Conservation (phyloP, 805 yeast species). For the Lachancea nothofagi region DNA sequence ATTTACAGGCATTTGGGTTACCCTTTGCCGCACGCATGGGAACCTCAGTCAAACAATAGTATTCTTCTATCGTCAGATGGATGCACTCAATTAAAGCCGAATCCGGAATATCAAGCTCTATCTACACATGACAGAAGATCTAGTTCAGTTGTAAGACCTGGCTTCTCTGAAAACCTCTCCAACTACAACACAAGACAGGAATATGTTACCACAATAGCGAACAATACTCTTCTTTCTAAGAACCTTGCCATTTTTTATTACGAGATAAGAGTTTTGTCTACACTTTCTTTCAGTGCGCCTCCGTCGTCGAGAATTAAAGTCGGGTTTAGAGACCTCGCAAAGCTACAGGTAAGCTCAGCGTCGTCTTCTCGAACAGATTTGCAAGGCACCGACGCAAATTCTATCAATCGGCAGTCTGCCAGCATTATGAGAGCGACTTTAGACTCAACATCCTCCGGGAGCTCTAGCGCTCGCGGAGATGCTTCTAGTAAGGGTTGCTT, state of each 20-base stretch:
- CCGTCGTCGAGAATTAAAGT: constrained; percentile 25
- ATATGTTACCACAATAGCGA: constrained; percentile 28
- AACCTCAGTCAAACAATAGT: constrained; percentile 22
- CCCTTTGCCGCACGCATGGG: constrained; percentile 29
- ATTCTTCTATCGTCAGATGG: constrained; percentile 28
- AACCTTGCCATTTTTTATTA: constrained; percentile 28
- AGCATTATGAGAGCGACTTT: constrained; percentile 10
- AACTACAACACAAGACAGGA: constrained; percentile 18
- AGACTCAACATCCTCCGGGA: constrained; percentile 7
- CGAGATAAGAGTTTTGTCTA: constrained; percentile 25
- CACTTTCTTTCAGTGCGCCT: constrained; percentile 25
- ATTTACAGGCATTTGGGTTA: constrained; percentile 26
- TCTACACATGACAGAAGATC: constrained; percentile 20
- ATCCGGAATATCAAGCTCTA: constrained; percentile 26
- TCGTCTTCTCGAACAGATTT: constrained; percentile 6
- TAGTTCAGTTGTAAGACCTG: constrained; percentile 19
- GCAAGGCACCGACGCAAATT: constrained; percentile 4
- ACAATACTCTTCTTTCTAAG: constrained; percentile 20
- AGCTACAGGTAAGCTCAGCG: constrained; percentile 3
- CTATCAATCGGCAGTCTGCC: constrained; percentile 9
- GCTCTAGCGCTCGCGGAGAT: constrained; percentile 6
- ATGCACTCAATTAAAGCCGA: constrained; percentile 20
- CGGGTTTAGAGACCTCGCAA: constrained; percentile 23
- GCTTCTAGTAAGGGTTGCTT: constrained; percentile 24
- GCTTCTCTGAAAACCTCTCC: constrained; percentile 12